These are phyloP conservation scores for Herpomyces periplanetae DNA, from an alignment of 2,329 filamentous ascomycete species.

Conservation along the genomic window DNA sequence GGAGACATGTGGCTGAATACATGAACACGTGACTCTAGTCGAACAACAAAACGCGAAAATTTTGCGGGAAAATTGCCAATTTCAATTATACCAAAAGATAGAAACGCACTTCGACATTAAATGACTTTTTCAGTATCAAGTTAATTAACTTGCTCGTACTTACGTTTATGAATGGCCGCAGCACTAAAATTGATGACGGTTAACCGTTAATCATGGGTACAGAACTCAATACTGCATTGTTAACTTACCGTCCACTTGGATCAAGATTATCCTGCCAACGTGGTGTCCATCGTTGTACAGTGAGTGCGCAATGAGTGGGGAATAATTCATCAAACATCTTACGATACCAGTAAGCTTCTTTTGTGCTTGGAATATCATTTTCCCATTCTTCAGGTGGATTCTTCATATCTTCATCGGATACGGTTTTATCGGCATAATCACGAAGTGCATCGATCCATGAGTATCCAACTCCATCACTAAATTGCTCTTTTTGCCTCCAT, in stretches of 20 bases:
- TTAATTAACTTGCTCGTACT: conserved; percentile 4
- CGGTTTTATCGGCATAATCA: conserved; percentile 53
- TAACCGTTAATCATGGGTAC: conserved; percentile 4
- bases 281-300: conserved; percentile 81
- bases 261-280: conserved; percentile 92
- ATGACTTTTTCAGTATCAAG: background rate
- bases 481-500: conserved; percentile 97
- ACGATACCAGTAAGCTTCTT: conserved; percentile 98
- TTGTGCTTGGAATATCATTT: conserved; percentile 58
- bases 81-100: conserved; percentile 1
- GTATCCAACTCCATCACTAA: conserved; percentile 90
- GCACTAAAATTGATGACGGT: conserved; percentile 3
- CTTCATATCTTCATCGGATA: conserved; percentile 93
- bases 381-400: conserved; percentile 94
- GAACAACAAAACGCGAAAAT: conserved; percentile 1
- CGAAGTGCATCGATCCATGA: conserved; percentile 95
- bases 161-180: conserved; percentile 4
- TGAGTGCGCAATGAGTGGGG: conserved; percentile 55
- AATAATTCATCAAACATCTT: conserved; percentile 98
- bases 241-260: conserved; percentile 42
- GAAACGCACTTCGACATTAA: background rate
- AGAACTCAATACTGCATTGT: background rate
- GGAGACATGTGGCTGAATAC: background rate
- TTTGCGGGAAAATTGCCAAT: background rate
- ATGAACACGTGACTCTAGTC: conserved; percentile 1